These are phyloP conservation scores for Cyclotella sp. DNA, from an alignment of 108 stramenopile species.

Conservation along the genomic window DNA sequence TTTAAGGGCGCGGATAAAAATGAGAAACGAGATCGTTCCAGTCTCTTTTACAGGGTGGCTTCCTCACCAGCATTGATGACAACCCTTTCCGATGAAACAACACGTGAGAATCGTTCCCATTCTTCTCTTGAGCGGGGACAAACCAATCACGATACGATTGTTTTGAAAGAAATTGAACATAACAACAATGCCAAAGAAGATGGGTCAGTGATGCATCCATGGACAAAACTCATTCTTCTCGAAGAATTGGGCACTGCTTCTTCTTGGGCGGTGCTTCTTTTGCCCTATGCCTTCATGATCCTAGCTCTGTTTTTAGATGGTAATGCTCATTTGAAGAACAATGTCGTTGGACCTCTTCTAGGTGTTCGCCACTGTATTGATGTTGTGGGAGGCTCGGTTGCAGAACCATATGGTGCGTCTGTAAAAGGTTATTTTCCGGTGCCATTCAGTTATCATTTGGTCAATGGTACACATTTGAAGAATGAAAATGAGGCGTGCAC, in stretches of 20 bases:
- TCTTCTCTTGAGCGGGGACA: not conserved
- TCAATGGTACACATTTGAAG: not conserved
- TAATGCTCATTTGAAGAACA: slow-evolving; percentile 38
- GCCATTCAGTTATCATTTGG: slow-evolving; percentile 28
- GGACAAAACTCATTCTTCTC: slow-evolving; percentile 76
- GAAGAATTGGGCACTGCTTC: slow-evolving; percentile 83
- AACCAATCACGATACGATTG: slow-evolving; percentile 25
- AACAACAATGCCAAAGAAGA: slow-evolving; percentile 18
- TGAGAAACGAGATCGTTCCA: not conserved
- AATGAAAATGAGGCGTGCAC: slow-evolving; percentile 38
- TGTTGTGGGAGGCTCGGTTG: slow-evolving; percentile 20
- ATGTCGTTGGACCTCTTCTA: slow-evolving; percentile 47
- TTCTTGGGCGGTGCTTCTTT: slow-evolving; percentile 72
- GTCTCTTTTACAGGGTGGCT: slow-evolving; percentile 23
- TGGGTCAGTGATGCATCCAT: slow-evolving; percentile 50
- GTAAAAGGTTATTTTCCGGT: slow-evolving; percentile 50
- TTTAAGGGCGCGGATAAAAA: slow-evolving; percentile 10
- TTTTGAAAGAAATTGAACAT: slow-evolving; percentile 45
- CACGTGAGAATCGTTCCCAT: not conserved
- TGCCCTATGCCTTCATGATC: slow-evolving; percentile 71
- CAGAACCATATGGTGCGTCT: slow-evolving; percentile 35
- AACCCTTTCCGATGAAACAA: slow-evolving; percentile 15
- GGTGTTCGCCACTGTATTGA: slow-evolving; percentile 37
- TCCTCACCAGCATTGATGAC: slow-evolving; percentile 51
- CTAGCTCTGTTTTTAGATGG: slow-evolving; percentile 63